phyloP scores from a whole-genome alignment of 495 filamentous ascomycete species.

The Bathelium albidoporum region DNA sequence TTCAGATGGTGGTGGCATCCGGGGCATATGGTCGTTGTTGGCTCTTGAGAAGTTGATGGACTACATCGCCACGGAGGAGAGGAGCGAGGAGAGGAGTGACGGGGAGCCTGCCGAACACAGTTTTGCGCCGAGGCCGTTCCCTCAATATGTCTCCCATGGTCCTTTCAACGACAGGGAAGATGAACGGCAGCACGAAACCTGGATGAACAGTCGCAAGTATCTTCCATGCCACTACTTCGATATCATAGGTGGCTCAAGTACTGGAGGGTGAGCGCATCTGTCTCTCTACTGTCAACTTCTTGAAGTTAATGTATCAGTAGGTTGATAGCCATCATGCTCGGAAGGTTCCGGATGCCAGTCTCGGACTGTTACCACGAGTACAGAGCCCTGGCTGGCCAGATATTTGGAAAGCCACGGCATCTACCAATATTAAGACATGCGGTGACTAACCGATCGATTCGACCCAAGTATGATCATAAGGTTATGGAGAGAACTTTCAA shows the following conservation, averaged over 20 bases:
- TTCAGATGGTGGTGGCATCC: slow-evolving; percentile 18
- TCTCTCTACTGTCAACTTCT: background rate
- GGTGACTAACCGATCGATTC: background rate
- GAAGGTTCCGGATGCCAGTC: slow-evolving; percentile 19
- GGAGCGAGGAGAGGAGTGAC: background rate
- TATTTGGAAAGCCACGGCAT: slow-evolving; percentile 15
- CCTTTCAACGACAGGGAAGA: background rate
- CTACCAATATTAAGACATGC: slow-evolving; percentile 3
- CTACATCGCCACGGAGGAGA: slow-evolving; percentile 11
- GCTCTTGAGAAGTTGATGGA: slow-evolving; percentile 15
- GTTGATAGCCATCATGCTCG: slow-evolving; percentile 20
- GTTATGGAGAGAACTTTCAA: slow-evolving; percentile 10
- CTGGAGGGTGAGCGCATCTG: slow-evolving; percentile 13
- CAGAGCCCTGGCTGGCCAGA: slow-evolving; percentile 8
- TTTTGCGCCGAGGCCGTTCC: slow-evolving; percentile 12
- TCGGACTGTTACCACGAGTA: slow-evolving; percentile 16
- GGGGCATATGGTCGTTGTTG: slow-evolving; percentile 16
- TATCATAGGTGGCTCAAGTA: slow-evolving; percentile 16
- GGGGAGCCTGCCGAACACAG: slow-evolving; percentile 8
- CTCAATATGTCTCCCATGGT: slow-evolving; percentile 9
- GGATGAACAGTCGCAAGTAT: slow-evolving; percentile 10
- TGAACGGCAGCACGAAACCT: background rate
- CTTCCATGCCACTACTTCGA: slow-evolving; percentile 21
- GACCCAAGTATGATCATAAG: slow-evolving; percentile 9
- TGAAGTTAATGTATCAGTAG: slow-evolving; percentile 5